Evolutionary conservation across 2,329 filamentous ascomycete species (phyloP).

Genomic region (Sclerotinia spermophila): DNA sequence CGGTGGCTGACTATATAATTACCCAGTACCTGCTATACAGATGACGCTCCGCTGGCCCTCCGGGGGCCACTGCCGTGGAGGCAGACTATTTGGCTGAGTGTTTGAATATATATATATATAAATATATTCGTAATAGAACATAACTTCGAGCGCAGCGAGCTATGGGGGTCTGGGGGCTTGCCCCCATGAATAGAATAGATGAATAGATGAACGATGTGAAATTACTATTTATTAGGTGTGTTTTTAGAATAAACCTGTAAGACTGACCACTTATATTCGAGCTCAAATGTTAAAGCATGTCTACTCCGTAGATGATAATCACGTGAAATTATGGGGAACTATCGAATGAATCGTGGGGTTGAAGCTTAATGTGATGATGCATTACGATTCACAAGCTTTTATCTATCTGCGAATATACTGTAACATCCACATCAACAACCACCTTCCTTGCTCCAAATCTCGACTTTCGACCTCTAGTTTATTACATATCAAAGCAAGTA

Average conservation of each 20-base stretch:
- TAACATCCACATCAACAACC: not conserved
- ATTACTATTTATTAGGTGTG: not conserved
- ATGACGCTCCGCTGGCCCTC: not conserved
- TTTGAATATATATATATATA: no score
- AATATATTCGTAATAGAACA: not conserved
- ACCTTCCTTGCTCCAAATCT: not conserved
- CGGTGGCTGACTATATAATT: no score
- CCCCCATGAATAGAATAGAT: not conserved
- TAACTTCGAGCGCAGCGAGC: not conserved
- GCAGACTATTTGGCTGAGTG: not conserved
- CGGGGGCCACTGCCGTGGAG: not conserved
- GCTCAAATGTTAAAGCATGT: not conserved
- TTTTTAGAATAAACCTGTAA: not conserved
- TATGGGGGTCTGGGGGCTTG: not conserved
- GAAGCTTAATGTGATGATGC: conserved; percentile 1
- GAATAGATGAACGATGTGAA: not conserved
- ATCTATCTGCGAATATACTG: not conserved
- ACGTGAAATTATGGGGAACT: not conserved
- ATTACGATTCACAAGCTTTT: not conserved
- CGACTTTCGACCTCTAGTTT: not conserved
- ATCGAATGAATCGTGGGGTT: not conserved
- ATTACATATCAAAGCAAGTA: not conserved
- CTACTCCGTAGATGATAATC: rapidly evolving
- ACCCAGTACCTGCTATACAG: no score
- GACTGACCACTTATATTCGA: not conserved